Evolutionary conservation across 179 eudicot genomes (phyloP).

Genomic region (Beta corolliflora): DNA sequence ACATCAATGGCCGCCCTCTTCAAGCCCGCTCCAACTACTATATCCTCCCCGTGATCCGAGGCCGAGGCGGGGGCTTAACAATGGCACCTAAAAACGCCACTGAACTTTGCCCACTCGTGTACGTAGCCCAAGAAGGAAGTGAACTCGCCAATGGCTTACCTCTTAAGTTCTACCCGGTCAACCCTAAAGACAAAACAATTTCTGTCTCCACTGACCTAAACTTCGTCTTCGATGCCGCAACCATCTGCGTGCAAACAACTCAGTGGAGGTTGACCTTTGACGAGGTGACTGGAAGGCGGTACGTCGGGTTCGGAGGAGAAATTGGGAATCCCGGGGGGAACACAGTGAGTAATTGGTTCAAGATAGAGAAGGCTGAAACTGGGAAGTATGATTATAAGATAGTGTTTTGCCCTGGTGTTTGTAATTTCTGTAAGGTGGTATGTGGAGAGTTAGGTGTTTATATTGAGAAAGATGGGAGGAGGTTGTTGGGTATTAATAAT

Average conservation of each 20-base stretch:
- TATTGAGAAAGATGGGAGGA: slow-evolving; percentile 25
- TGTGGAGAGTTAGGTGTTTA: slow-evolving; percentile 46
- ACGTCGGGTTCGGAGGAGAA: slow-evolving; percentile 33
- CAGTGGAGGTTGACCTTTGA: slow-evolving; percentile 32
- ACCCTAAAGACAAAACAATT: slow-evolving; percentile 19
- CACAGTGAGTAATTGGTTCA: slow-evolving; percentile 43
- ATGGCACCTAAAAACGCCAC: slow-evolving; percentile 18
- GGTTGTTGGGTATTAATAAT: slow-evolving; percentile 31
- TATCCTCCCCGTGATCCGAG: slow-evolving; percentile 21
- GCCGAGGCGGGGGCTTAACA: slow-evolving; percentile 40
- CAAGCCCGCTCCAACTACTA: slow-evolving; percentile 9
- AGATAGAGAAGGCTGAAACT: slow-evolving; percentile 32
- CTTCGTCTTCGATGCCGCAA: slow-evolving; percentile 29
- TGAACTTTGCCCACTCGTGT: slow-evolving; percentile 21
- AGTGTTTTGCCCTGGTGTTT: slow-evolving; percentile 46
- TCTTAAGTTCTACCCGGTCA: slow-evolving; percentile 28
- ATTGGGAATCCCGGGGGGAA: slow-evolving; percentile 31
- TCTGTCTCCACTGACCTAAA: slow-evolving; percentile 34
- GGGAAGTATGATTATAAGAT: slow-evolving; percentile 39
- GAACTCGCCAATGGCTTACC: slow-evolving; percentile 35
- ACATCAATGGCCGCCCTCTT: slow-evolving; percentile 23
- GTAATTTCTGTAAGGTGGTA: slow-evolving; percentile 32
- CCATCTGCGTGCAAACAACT: slow-evolving; percentile 26
- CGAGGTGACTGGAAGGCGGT: slow-evolving; percentile 12
- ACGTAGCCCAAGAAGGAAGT: slow-evolving; percentile 28